These are phyloP conservation scores for Tricharina praecox DNA, from an alignment of 495 filamentous ascomycete genomes.

Conservation along the genomic window DNA sequence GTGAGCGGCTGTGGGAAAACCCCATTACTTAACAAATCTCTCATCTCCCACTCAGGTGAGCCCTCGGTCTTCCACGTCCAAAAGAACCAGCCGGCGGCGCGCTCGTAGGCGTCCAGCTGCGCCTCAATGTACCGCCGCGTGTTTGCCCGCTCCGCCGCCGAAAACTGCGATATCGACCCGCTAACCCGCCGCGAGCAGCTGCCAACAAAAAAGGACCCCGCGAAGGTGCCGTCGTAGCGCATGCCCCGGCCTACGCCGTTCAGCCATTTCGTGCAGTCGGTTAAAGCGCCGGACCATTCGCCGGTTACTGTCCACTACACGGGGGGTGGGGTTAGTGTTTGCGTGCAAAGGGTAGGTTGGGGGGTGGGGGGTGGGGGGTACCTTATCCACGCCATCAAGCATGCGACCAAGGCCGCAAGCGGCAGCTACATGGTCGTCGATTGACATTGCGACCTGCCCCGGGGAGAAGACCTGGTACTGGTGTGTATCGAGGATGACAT, in stretches of 20 bases:
- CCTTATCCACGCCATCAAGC: conserved; percentile 40
- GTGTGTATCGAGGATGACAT: conserved; percentile 53
- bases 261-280: conserved; percentile 45
- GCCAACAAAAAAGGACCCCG: conserved; percentile 34
- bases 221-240: conserved; percentile 50
- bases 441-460: conserved; percentile 36
- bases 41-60: conserved; percentile 77
- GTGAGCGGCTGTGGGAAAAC: conserved; percentile 44
- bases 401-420: conserved; percentile 36
- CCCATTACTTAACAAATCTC: conserved; percentile 41
- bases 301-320: conserved; percentile 49
- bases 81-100: conserved; percentile 55
- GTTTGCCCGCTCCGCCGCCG: conserved; percentile 13
- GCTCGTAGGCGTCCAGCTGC: conserved; percentile 59
- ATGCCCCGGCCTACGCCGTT: conserved; percentile 53
- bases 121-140: conserved; percentile 39
- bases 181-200: conserved; percentile 32
- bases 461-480: conserved; percentile 53
- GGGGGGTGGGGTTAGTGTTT: no score
- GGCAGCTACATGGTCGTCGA: conserved; percentile 34
- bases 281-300: conserved; percentile 40
- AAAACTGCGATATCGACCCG: conserved; percentile 15
- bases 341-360: no score
- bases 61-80: conserved; percentile 80
- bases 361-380: no score